Percentiles rank a stretch among this genome's conserved stretches.
phyloP scores from a whole-genome alignment of 2,329 filamentous ascomycete genomes.

The Neofusicoccum umdonicola region DNA sequence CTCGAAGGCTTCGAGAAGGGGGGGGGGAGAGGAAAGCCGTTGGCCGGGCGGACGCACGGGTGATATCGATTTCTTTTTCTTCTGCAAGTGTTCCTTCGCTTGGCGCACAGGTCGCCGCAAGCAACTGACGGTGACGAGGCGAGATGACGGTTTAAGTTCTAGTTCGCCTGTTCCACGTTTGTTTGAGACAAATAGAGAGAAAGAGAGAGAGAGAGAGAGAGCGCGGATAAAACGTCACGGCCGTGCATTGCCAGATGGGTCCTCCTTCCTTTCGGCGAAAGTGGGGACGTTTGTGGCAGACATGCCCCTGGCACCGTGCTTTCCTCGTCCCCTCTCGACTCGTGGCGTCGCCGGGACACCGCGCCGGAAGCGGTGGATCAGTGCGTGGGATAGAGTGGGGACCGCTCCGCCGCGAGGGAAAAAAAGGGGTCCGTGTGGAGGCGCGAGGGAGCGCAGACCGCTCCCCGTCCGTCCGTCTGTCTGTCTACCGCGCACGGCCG shows the following conservation, averaged over 20 bases:
- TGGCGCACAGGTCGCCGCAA: no score
- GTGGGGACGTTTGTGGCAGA: not conserved
- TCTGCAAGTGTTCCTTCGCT: no score
- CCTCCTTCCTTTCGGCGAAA: not conserved
- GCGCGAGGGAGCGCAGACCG: not conserved
- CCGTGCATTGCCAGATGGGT: not conserved
- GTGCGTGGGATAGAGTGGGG: not conserved
- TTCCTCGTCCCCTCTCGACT: not conserved
- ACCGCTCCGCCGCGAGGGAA: no score
- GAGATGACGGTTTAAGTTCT: no score
- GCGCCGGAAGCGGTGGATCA: not conserved
- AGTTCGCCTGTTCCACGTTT: no score
- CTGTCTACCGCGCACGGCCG: not conserved
- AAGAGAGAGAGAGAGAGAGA: no score
- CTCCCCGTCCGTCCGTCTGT: not conserved
- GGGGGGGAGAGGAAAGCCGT: not conserved
- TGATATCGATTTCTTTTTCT: not conserved
- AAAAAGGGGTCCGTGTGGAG: not conserved
- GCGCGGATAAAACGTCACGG: no score
- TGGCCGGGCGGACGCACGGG: not conserved
- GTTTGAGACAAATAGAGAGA: no score
- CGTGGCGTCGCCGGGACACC: no score
- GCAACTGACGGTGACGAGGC: no score
- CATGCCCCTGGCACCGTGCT: slow-evolving; percentile 1
- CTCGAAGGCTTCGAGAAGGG: slow-evolving; percentile 3